phyloP scores from a whole-genome alignment of 495 filamentous ascomycete genomes.

The Penicillium canescens region DNA sequence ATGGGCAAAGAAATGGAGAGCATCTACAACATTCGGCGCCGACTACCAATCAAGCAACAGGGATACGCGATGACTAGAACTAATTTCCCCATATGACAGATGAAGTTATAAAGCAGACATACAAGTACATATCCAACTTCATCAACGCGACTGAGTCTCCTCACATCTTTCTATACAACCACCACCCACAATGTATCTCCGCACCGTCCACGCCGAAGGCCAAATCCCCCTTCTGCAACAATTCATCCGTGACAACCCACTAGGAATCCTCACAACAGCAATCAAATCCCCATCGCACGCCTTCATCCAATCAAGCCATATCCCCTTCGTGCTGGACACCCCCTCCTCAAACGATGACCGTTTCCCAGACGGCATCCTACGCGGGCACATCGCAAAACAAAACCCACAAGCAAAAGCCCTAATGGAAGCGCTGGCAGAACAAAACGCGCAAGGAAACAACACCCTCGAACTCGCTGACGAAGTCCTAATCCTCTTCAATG shows the following conservation, averaged over 20 bases:
- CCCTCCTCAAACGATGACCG: constrained; percentile 10
- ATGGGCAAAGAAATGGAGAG: no score
- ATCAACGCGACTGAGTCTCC: background rate
- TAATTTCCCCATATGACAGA: background rate
- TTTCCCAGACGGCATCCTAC: constrained; percentile 32
- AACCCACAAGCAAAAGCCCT: constrained; percentile 57
- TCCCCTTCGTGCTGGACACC: constrained; percentile 57
- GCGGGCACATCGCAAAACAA: constrained; percentile 54
- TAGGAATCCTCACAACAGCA: constrained; percentile 56
- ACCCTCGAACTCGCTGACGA: constrained; percentile 15
- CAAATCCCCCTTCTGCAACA: constrained; percentile 38
- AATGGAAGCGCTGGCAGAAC: constrained; percentile 32
- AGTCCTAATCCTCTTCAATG: constrained; percentile 47
- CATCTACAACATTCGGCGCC: constrained; percentile 2
- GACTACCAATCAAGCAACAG: constrained; percentile 13
- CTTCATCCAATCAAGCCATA: constrained; percentile 54
- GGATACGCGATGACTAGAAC: constrained; percentile 6
- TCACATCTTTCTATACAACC: background rate
- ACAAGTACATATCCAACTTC: no score
- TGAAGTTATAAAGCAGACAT: no score
- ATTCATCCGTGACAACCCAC: constrained; percentile 52
- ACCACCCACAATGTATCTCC: constrained; percentile 47
- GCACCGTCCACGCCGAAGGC: constrained; percentile 44
- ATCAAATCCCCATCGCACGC: constrained; percentile 44
- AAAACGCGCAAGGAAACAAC: no score